Evolutionary conservation across 2,329 filamentous ascomycete species (phyloP), one percentile per base, ranked within the genome.

Genomic region (Pyricularia sp.): DNA sequence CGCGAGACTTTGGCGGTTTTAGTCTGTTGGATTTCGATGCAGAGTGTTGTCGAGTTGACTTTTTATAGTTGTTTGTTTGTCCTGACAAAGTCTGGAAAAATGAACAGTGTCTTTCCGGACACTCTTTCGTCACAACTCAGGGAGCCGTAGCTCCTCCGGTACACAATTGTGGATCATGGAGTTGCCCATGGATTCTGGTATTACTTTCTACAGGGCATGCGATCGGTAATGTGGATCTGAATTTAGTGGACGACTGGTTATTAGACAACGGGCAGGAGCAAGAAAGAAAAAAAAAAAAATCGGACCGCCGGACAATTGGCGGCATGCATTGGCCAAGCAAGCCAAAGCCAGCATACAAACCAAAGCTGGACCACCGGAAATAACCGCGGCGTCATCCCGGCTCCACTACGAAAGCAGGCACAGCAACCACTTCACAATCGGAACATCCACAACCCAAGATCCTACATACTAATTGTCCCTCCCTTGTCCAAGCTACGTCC

Each of bases 401-500:
- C 53, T 57, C 60, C 60, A 66, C 33, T 62, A 65, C 64, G 63
- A 64, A 60, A 40, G 26, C 65, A 40, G 61, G 61, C 61, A 19
- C 61, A 49, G 61, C 24, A 62, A 44, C 24, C 24, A 22, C 53
- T 57, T 24, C 13, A 57, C 53, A 57, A 57, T 26, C 53, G 6
- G 53, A 57, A 57, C 53, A 57, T 57, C 22, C 53, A 26, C 53
- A 57, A 57, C 53, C 53, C 26, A 2, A 16, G 53, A 31, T 60
- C 57, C 59, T 63, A 40, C 30, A 65, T 61, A 63, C 60, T 55
- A 55, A 33, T 28, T 40, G 35, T 53, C 62, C 60, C 49, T 31
- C 31, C 35, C 65, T 62, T 57, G 64, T 55, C 66, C 55, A 19
- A 19, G 64, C 65, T 61, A 66, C 62, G 67, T 67, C 65, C 66